Base-by-base conservation (phyloP, 257 asterid genomes). In the Penstemon eatonii region DNA sequence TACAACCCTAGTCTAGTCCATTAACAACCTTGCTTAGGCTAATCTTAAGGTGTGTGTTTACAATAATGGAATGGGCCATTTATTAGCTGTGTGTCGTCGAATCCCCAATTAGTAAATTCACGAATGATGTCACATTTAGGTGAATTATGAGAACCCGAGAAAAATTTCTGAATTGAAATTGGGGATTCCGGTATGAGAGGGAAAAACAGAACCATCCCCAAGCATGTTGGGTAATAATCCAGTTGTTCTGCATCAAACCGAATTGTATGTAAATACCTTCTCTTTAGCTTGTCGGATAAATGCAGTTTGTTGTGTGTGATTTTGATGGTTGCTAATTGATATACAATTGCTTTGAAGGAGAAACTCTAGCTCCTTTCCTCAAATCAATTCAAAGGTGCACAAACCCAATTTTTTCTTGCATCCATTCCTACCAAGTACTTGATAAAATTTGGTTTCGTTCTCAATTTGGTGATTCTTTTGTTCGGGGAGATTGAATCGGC, bases 291-390 rank as follows among this genome's bases (percentile, higher is more conserved):
- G 13, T 4, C 13, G 11, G n/a, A 13, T 38, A 5, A 5, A 5
- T 39, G 4, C 1, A 18, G 43, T 45, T 5, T 52, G 47, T 25
- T 44, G 63, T 54, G 4, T 45, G 44, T 60, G 60, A 51, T 25
- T 62, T 37, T 59, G 47, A 61, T 53, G 59, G 37, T 66, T 62
- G 69, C 61, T 66, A 60, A 73, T 60, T 49, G 18, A 46, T 41
- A 50, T 54, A 58, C 84, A 86, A 96, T 61, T 86, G 80, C 74
- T 80, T 81, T 38, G 96, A 92, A 81, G 95, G 95, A 13, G 89
- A 89, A 77, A 56, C 75, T 68, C 90, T 87, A 46, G 66, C 75
- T 37, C 57, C 69, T 57, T 83, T 89, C 73, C 91, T 87, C 73
- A 66, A 78, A 65, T 75, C 81, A 68, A 73, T 83, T 57, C 72